A percentile compares a stretch with the other conserved stretches of the same genome.
Conservation (phyloP, 345 rosid species). For the Eucalyptus pauciflora region DNA sequence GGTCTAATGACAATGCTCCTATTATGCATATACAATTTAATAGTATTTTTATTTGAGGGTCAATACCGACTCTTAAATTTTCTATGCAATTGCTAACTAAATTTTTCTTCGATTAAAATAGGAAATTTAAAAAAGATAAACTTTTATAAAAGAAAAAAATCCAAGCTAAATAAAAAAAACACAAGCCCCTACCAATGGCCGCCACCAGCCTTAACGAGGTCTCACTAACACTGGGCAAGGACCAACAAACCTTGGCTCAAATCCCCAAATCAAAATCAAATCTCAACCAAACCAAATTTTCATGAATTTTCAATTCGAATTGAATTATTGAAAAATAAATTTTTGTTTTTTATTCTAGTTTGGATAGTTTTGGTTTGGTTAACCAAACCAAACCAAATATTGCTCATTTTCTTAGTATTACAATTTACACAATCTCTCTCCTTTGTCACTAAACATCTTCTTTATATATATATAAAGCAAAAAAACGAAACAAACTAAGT, state of each 20-base stretch:
- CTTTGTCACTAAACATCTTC: not conserved
- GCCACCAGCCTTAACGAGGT: accelerated
- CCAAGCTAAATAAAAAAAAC: not conserved
- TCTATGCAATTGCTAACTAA: not conserved
- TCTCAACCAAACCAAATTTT: too few species aligned
- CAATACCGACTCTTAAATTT: not conserved
- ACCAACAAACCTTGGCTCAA: not conserved
- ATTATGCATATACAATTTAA: not conserved
- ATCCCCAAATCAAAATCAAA: accelerated
- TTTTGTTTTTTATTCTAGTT: too few species aligned
- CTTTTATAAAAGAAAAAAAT: not conserved
- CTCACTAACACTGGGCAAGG: accelerated
- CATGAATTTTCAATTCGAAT: accelerated
- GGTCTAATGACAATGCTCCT: not conserved
- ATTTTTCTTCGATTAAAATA: not conserved
- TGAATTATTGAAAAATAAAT: too few species aligned
- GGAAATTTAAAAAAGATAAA: not conserved
- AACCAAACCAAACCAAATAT: accelerated
- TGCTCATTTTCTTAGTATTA: not conserved
- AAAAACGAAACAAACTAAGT: accelerated
- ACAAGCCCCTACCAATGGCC: accelerated
- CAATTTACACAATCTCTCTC: not conserved
- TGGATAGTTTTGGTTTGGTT: accelerated
- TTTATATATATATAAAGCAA: too few species aligned
- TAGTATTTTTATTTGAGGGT: not conserved